phyloP scores from a whole-genome alignment of 257 asterid genomes.

The Knoxia roxburghii region DNA sequence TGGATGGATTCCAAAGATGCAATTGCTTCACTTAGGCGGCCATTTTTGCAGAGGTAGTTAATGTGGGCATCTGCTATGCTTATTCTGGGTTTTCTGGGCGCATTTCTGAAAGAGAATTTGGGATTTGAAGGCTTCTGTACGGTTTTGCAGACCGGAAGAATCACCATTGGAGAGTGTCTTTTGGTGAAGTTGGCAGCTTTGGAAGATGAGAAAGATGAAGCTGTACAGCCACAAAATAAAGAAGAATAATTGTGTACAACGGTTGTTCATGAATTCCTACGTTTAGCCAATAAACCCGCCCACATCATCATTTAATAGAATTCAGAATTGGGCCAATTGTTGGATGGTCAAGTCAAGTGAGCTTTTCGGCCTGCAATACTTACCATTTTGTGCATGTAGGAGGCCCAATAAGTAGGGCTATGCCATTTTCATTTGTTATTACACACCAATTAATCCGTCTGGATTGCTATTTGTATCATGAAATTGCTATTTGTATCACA shows the following conservation, averaged over 20 bases:
- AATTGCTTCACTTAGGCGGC: slow-evolving; percentile 56
- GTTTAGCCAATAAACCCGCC: slow-evolving; percentile 4
- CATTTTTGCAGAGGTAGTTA: slow-evolving; percentile 54
- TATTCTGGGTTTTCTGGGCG: slow-evolving; percentile 17
- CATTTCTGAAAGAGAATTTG: slow-evolving; percentile 9
- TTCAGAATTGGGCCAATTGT: neutral
- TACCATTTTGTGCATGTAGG: no score
- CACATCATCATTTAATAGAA: neutral
- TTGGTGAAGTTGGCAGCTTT: neutral
- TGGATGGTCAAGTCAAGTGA: no score
- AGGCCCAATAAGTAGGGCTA: neutral
- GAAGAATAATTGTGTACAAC: slow-evolving; percentile 7
- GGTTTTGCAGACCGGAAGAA: slow-evolving; percentile 50
- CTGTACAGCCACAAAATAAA: slow-evolving; percentile 8
- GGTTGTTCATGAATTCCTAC: neutral
- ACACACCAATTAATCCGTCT: no score
- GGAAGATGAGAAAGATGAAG: slow-evolving; percentile 7
- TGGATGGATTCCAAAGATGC: slow-evolving; percentile 36
- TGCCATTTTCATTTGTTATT: no score
- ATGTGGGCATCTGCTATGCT: slow-evolving; percentile 37
- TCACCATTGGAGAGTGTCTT: slow-evolving; percentile 36
- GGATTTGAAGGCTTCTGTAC: slow-evolving; percentile 20
- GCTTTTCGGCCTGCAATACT: no score
- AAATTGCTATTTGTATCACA: no score
- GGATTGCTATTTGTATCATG: no score